Base-by-base conservation (phyloP, 1,139 yeast species). In the Kodamaea suecica region DNA sequence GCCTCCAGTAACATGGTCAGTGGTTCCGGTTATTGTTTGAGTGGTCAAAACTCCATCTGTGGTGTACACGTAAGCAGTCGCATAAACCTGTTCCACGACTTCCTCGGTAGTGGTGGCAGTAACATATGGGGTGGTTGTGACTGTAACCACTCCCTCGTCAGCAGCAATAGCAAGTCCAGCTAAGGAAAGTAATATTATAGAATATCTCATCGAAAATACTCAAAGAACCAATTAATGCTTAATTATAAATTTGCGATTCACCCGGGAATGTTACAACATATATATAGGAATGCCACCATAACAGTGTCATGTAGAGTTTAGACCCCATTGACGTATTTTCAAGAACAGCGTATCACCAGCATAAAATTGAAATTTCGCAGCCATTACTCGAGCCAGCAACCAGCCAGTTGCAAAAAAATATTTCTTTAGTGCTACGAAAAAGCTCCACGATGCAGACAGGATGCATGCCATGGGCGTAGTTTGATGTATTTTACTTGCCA, bases 51-150 rank as follows among this genome's bases (percentile, higher is more conserved):
- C 39, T 6, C 71, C 70, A 29, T 45, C 48, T 10, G 53, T 38
- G 30, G 71, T 64, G 45, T 45, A 68, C 17, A 66, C 47, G 43
- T 66, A 67, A 17, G 48, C 64, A 4, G 70, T 61, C 33, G 60
- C 66, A 30, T 47, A 60, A 26, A 65, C 48, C 24, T 55, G 51
- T 35, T 54, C 70, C 21, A 52, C 44, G 24, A 45, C 49, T 4
- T 54, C 57, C 2, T 55, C 54, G 3, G 66, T 56, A 14, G 61
- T 54, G 27, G 66, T 61, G 13, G 52, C 47, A 5, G 67, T 61
- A 12, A 56, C 50, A 3, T 53, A 51, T 10, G 70, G 66, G 11
- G 66, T 61, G 17, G 57, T 49, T 6, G 61, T 57, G 8, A 55
- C 50, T 19, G 57, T 51, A 25, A 56, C 46, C 30, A 61, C 55